Evolutionary conservation across 495 filamentous ascomycete species (phyloP).

Genomic region (Talaromyces nanjingensis): DNA sequence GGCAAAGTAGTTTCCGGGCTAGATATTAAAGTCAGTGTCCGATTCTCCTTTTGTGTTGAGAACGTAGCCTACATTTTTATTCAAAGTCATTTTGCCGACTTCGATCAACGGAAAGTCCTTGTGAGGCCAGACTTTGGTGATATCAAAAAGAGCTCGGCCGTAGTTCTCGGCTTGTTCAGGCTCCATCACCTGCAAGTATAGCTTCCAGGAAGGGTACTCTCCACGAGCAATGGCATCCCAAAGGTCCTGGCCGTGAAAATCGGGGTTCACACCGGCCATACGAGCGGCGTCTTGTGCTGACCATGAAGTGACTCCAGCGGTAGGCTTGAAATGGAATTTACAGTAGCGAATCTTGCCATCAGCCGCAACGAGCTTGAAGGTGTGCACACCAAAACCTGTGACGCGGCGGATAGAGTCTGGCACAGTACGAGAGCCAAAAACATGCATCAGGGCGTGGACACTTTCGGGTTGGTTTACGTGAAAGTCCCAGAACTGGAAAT

Average conservation of each 20-base stretch:
- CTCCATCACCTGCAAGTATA: conserved; percentile 27
- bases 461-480: conserved; percentile 53
- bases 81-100: conserved; percentile 30
- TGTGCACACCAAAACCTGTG: conserved; percentile 60
- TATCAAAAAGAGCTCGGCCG: conserved; percentile 31
- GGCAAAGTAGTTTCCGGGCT: conserved; percentile 40
- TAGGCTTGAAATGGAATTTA: conserved; percentile 60
- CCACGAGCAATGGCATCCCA: conserved; percentile 22
- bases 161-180: conserved; percentile 21
- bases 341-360: conserved; percentile 57
- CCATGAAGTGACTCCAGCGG: conserved; percentile 54
- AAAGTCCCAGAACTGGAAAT: conserved; percentile 51
- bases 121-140: conserved; percentile 33
- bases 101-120: conserved; percentile 34
- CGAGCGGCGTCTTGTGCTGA: conserved; percentile 49
- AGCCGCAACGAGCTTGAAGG: conserved; percentile 55
- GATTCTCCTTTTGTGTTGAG: neutral
- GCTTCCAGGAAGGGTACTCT: conserved; percentile 26
- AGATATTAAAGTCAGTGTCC: neutral
- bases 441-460: conserved; percentile 60
- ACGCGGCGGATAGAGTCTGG: conserved; percentile 54
- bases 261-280: conserved; percentile 37
- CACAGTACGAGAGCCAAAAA: conserved; percentile 60
- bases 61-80: conserved; percentile 12
- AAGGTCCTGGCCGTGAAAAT: conserved; percentile 23